A percentile compares a stretch with the other conserved stretches of the same genome.
Evolutionary conservation across 441 rosid species (phyloP).

Genomic region (Biscutella auriculata): DNA sequence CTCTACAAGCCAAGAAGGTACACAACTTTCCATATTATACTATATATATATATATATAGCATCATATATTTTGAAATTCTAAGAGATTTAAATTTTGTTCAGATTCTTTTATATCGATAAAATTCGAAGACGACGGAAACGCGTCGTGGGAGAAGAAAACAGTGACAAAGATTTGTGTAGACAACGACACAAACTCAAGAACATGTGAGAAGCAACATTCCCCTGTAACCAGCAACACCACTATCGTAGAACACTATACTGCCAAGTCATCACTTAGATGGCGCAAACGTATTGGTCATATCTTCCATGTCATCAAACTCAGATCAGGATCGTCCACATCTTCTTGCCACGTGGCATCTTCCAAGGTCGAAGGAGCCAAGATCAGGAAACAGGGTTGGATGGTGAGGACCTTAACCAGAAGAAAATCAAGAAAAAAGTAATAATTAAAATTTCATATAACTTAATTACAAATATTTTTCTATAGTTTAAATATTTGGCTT

Average conservation of each 20-base stretch:
- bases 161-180: conserved; percentile 37
- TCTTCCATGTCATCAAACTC: conserved; percentile 64
- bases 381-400: conserved; percentile 68
- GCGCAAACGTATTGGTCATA: conserved; percentile 74
- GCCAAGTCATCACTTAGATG: conserved; percentile 60
- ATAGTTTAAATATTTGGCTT: conserved; percentile 13
- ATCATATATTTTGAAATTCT: neutral
- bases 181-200: conserved; percentile 9
- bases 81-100: neutral
- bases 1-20: conserved; percentile 69
- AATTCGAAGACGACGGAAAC: conserved; percentile 70
- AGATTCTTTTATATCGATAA: conserved; percentile 86
- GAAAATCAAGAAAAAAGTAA: conserved; percentile 33
- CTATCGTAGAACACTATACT: conserved; percentile 54
- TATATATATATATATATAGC: neutral
- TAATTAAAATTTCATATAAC: neutral
- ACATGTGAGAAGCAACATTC: conserved; percentile 23
- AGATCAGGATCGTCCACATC: conserved; percentile 47
- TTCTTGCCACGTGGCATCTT: conserved; percentile 54
- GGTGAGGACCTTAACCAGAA: conserved; percentile 60
- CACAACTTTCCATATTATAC: conserved; percentile 2
- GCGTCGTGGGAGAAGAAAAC: conserved; percentile 79
- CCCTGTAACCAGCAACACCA: conserved; percentile 25
- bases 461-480: neutral
- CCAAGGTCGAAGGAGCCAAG: conserved; percentile 63